Conservation (phyloP, 345 rosid genomes). For the Kernera saxatilis region DNA sequence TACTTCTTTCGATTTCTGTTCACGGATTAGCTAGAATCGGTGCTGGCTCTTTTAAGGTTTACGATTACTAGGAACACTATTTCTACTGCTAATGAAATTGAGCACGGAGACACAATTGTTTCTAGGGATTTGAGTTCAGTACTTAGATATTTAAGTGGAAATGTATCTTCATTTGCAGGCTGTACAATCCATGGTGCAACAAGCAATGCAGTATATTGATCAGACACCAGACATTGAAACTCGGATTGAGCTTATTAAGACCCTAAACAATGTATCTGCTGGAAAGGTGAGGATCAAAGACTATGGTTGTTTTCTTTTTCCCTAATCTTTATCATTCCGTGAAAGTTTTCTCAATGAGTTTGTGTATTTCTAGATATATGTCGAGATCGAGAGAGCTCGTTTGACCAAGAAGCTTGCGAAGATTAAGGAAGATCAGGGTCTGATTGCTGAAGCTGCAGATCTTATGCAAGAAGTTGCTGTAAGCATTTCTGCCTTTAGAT, state of each 20-base stretch:
- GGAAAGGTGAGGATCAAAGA: slow-evolving; percentile 59
- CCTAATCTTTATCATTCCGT: background rate
- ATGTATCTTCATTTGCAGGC: slow-evolving; percentile 38
- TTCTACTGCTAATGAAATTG: background rate
- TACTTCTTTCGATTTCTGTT: background rate
- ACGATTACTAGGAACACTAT: background rate
- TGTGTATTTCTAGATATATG: slow-evolving; percentile 41
- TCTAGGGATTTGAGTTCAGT: background rate
- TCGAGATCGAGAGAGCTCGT: slow-evolving; percentile 92
- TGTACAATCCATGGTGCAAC: slow-evolving; percentile 86
- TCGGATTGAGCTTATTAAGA: slow-evolving; percentile 71
- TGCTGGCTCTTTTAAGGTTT: background rate
- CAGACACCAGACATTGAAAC: slow-evolving; percentile 81
- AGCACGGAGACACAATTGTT: background rate
- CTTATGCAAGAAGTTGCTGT: slow-evolving; percentile 99
- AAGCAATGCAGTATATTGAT: slow-evolving; percentile 86
- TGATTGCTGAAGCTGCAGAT: slow-evolving; percentile 93
- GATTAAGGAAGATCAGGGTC: slow-evolving; percentile 88
- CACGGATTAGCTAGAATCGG: background rate
- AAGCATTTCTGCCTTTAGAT: slow-evolving; percentile 20
- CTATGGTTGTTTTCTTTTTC: background rate
- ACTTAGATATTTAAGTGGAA: background rate
- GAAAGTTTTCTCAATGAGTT: background rate
- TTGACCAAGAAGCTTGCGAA: slow-evolving; percentile 82
- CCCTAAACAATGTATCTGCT: slow-evolving; percentile 72